These are phyloP conservation scores for Cadophora gregata DNA, from an alignment of 2,329 filamentous ascomycete species.

Conservation along the genomic window DNA sequence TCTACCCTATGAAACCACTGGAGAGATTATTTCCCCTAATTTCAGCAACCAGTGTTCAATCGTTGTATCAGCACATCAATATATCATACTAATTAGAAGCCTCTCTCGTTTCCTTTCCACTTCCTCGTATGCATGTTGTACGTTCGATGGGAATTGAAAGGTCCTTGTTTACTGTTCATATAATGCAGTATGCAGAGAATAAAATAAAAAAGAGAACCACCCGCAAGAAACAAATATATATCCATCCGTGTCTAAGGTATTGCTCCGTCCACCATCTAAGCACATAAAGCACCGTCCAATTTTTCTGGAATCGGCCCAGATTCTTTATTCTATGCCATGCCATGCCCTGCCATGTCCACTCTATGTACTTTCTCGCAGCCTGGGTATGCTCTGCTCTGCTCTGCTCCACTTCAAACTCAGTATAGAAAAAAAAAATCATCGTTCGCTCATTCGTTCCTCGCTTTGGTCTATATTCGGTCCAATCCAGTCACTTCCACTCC, in stretches of 20 bases:
- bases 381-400: neutral
- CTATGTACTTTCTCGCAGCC: constrained; percentile 1
- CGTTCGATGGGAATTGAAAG: no score
- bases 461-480: neutral
- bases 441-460: neutral
- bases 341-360: neutral
- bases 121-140: no score
- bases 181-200: neutral
- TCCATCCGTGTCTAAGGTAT: neutral
- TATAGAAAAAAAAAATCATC: neutral
- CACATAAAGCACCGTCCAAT: constrained; percentile 4
- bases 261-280: constrained; percentile 9
- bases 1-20: no score
- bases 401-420: no score
- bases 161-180: neutral
- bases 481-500: neutral
- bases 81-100: no score
- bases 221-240: neutral
- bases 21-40: no score
- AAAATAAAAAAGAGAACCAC: neutral
- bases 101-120: no score
- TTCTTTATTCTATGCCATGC: constrained; percentile 1
- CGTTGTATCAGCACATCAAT: no score
- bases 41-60: no score
- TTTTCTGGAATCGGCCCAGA: neutral